Evolutionary conservation across 1,284 basidiomycete genomes (phyloP).

Genomic region (Moesziomyces globuligerus): DNA sequence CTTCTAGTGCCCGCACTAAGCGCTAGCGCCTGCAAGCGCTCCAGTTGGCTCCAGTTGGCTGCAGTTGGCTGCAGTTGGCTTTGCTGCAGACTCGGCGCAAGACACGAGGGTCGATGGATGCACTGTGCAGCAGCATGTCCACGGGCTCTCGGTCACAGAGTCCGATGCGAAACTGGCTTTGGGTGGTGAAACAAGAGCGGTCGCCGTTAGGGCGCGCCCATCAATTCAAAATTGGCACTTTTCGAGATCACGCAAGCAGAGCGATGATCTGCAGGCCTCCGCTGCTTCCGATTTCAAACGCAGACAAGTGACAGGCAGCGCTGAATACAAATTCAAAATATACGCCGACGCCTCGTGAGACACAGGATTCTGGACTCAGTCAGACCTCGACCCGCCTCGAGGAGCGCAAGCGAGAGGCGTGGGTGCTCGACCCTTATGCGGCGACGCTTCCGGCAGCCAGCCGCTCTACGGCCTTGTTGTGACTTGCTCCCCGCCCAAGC

Average conservation of each 20-base stretch:
- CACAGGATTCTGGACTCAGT: background rate
- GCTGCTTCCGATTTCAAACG: no score
- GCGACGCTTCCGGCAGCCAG: no score
- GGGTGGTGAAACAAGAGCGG: conserved; percentile 4
- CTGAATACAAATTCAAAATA: background rate
- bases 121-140: background rate
- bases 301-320: background rate
- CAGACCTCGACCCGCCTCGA: background rate
- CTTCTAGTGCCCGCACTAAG: no score
- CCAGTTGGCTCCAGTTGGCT: no score
- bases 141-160: background rate
- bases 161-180: conserved; percentile 1
- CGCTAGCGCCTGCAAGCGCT: no score
- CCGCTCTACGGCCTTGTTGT: no score
- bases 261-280: no score
- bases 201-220: conserved; percentile 1
- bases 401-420: background rate
- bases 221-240: background rate
- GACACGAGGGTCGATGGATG: no score
- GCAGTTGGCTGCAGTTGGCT: no score
- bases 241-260: background rate
- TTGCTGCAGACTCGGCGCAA: no score
- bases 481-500: no score
- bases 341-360: background rate
- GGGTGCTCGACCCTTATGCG: no score